phyloP scores from a whole-genome alignment of 192 early-diverging fungal species.

The Coemansia sp. region DNA sequence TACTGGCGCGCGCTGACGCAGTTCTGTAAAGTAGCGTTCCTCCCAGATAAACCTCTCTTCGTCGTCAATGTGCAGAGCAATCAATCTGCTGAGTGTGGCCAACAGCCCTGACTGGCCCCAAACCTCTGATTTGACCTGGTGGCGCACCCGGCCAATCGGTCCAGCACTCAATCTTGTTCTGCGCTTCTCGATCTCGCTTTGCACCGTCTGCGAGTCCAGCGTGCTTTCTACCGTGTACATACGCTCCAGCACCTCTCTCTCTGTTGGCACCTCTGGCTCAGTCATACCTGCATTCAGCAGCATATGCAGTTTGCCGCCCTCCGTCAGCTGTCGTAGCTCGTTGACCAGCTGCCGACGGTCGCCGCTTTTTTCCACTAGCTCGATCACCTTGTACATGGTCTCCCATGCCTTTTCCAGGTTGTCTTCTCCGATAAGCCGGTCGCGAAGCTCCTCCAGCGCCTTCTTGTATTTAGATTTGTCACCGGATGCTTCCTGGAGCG shows the following conservation, averaged over 20 bases:
- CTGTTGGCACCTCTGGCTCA: constrained; percentile 20
- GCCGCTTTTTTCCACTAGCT: constrained; percentile 51
- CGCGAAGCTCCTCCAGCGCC: constrained; percentile 31
- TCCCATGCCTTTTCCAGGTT: constrained; percentile 43
- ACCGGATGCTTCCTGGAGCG: constrained; percentile 60
- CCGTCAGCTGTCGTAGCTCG: constrained; percentile 20
- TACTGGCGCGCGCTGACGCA: constrained; percentile 20
- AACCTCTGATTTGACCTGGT: constrained; percentile 68
- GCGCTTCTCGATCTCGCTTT: constrained; percentile 63
- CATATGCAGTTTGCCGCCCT: constrained; percentile 8
- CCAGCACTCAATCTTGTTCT: constrained; percentile 69
- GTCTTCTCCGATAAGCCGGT: constrained; percentile 48
- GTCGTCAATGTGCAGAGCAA: constrained; percentile 15
- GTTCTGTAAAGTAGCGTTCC: constrained; percentile 25
- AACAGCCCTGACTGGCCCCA: constrained; percentile 59
- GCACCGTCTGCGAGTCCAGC: constrained; percentile 55
- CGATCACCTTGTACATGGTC: constrained; percentile 57
- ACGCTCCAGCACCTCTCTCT: constrained; percentile 34
- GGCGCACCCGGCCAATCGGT: constrained; percentile 58
- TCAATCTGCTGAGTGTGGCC: constrained; percentile 25
- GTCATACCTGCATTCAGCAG: constrained; percentile 11
- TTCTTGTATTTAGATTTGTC: constrained; percentile 22
- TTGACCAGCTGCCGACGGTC: constrained; percentile 42
- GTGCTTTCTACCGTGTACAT: constrained; percentile 48
- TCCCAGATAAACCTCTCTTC: constrained; percentile 15